Evolutionary conservation across 164 flowering plant genomes (phyloP), one percentile per base, ranked within the genome.

Genomic region (Saururus chinensis): DNA sequence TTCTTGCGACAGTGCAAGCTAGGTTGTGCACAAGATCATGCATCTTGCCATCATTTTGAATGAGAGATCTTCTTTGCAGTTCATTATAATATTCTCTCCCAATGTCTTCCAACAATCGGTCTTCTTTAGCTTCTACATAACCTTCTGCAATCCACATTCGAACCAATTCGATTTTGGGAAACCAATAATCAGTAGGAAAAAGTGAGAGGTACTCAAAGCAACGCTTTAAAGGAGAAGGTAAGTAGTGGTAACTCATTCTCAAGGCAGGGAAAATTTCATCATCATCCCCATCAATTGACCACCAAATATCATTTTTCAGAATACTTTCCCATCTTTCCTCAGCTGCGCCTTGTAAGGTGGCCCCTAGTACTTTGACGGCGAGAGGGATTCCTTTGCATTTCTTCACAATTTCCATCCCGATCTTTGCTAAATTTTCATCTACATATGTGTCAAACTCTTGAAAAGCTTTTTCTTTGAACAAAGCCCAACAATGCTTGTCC

Each of bases 321-420:
- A 68, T 52, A 9, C 14, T 35, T 19, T 57, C 35, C 71, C 71
- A 68, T 20, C 59, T 63, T 8, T 35, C 4, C 49, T 48, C 53
- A 0, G 9, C 12, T 23, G 55, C 65, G 0, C 20, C 35, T 21
- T 37, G 42, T 59, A 75, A 7, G 7, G 56, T 19, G 16, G 74
- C 56, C 51, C 71, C 72, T 0, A 75, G 49, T 4, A 60, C 42
- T 10, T 40, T 67, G 7, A 61, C 60, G 3, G 63, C 60, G 21
- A 70, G 53, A 45, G 76, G 71, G 7, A 64, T 40, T 0, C 70
- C 68, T 19, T 53, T 24, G 19, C 69, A 71, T 57, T 56, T 71
- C 12, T 26, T 56, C 22, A 66, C 64, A 19, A 74, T 71, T 35
- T 74, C 61, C 49, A 60, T 57, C 4, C 74, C 72, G 5, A 74